These are phyloP conservation scores for Huiozyma sinensis DNA, from an alignment of 805 yeast species.

Conservation along the genomic window DNA sequence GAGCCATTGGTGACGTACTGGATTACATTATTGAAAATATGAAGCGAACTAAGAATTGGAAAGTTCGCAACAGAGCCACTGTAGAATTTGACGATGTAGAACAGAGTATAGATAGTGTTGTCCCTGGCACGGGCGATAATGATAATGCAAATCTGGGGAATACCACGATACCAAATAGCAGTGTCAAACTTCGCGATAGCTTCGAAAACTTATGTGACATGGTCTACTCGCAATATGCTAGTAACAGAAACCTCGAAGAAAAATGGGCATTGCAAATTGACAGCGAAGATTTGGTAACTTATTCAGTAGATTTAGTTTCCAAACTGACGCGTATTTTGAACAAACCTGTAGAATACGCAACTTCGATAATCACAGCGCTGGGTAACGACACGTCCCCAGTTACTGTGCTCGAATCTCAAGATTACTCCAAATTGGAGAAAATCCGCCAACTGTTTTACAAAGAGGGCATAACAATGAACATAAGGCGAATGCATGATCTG, in stretches of 20 bases:
- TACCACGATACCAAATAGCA: background rate
- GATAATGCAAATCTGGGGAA: background rate
- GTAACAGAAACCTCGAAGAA: constrained; percentile 6
- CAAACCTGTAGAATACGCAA: constrained; percentile 20
- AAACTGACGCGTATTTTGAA: constrained; percentile 16
- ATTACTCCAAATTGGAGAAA: constrained; percentile 9
- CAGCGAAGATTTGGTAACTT: constrained; percentile 18
- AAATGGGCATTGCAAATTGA: constrained; percentile 21
- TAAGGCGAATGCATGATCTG: constrained; percentile 16
- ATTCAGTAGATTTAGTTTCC: constrained; percentile 17
- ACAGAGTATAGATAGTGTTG: background rate
- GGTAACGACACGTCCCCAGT: constrained; percentile 13
- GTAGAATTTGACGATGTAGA: background rate
- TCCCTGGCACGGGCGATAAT: background rate
- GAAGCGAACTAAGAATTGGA: background rate
- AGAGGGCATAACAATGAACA: constrained; percentile 14
- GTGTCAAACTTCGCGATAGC: background rate
- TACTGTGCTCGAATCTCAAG: constrained; percentile 13
- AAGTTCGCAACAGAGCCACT: background rate
- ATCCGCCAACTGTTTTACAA: constrained; percentile 11
- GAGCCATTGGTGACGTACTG: constrained; percentile 12
- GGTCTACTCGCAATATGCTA: constrained; percentile 5
- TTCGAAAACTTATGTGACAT: constrained; percentile 1
- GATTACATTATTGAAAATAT: constrained; percentile 21
- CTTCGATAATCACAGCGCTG: constrained; percentile 12